phyloP scores from a whole-genome alignment of 78 protist genomes.

The Speleostelium caveatum region DNA sequence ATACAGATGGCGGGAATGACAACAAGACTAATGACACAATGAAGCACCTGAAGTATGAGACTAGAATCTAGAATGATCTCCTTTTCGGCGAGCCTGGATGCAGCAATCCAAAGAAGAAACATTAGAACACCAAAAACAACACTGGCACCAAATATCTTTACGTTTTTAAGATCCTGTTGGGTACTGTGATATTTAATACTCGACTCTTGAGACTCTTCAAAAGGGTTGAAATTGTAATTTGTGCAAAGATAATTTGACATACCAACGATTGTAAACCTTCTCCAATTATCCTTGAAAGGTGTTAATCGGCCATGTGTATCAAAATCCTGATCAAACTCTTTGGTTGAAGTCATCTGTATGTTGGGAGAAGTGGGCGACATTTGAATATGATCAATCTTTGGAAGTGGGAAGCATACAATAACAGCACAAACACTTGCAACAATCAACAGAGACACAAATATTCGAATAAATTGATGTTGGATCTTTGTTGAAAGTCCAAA shows the following conservation, averaged over 20 bases:
- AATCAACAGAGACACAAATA: neutral
- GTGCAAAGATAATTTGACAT: constrained; percentile 62
- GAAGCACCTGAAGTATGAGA: neutral
- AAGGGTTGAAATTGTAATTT: constrained; percentile 50
- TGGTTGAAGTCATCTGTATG: neutral
- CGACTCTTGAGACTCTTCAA: neutral
- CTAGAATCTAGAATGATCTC: constrained; percentile 42
- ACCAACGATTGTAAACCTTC: constrained; percentile 42
- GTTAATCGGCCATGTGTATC: neutral
- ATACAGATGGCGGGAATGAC: constrained; percentile 13
- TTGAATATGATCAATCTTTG: neutral
- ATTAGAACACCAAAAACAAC: constrained; percentile 4
- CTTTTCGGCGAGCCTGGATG: constrained; percentile 24
- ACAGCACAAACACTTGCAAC: neutral
- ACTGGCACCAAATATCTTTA: constrained; percentile 40
- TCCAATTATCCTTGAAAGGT: constrained; percentile 54
- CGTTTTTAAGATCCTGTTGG: constrained; percentile 19
- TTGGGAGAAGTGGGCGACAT: constrained; percentile 7
- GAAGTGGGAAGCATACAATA: constrained; percentile 12
- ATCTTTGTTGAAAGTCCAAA: constrained; percentile 18
- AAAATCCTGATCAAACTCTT: neutral
- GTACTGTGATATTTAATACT: neutral
- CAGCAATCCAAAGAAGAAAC: constrained; percentile 29
- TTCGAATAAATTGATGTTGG: constrained; percentile 20
- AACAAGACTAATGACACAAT: neutral